Evolutionary conservation across 768 basidiomycete genomes (phyloP), one percentile per base, ranked within the genome.

Genomic region (Tubosaeta sp.): DNA sequence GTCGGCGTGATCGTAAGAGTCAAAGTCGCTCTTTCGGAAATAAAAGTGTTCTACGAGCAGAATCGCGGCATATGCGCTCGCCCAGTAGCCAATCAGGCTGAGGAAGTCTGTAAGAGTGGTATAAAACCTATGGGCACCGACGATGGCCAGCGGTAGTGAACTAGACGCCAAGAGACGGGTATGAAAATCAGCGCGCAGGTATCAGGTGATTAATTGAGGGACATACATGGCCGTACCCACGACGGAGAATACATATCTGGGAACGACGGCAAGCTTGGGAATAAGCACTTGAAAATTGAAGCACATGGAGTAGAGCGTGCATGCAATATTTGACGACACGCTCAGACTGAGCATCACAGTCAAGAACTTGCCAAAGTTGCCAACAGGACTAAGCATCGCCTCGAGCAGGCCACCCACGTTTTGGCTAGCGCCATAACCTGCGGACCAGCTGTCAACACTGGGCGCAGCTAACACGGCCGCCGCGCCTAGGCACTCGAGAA

Each of bases 301-400:
- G 56, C 83, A 81, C 52, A 86, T 79, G 41, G 86, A 89, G 67
- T 97, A 97, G 55, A 92, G 83, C 6, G 88, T 86, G 3, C 85
- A 81, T 1, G 89, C 87, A 42, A 90, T 85, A 70, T 93, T 94
- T 3, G 81, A 88, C 2, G 84, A 82, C 12, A 91, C 82, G 52
- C 84, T 84, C 29, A 94, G 69, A n/a, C 85, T 82, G 56, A 92
- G 74, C 50, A 93, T 63, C 26, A 87, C 85, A 1, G 84, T 74
- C 42, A 90, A 71, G 67, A 88, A 81, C 57, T 86, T 86, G 1
- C 86, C 82, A 66, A 88, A 88, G 31, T 76, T 76, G 1, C 82
- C 81, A 1, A 72, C 70, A 4, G 87, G 89, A 16, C 71, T 69
- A 6, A 89, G 73, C 60, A 87, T 77, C 0, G 83, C 85, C 7